A percentile compares a stretch with the other conserved stretches of the same genome.
phyloP scores from a whole-genome alignment of 2,329 filamentous ascomycete species.

The Podosphaera leucotricha region DNA sequence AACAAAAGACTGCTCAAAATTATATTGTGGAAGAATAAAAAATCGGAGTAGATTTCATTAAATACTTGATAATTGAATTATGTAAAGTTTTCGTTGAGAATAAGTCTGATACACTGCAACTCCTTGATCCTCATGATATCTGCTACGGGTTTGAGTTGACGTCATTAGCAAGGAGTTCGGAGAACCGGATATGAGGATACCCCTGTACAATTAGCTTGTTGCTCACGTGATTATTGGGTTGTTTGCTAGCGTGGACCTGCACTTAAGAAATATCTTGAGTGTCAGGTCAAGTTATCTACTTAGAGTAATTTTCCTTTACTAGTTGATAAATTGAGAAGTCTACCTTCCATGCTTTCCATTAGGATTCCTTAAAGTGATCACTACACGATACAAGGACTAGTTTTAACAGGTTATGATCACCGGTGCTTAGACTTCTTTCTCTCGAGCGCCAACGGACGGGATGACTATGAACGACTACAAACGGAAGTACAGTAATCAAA shows the following conservation, averaged over 20 bases:
- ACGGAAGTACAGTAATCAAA: neutral
- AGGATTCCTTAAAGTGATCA: neutral
- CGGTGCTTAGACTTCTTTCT: neutral
- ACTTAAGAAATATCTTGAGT: neutral
- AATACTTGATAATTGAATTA: too few species aligned
- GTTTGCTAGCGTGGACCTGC: neutral
- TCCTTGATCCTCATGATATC: neutral
- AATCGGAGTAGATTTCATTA: too few species aligned
- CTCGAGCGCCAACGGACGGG: neutral
- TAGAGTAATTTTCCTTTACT: neutral
- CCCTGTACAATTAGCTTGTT: neutral
- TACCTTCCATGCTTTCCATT: neutral
- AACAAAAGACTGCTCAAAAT: too few species aligned
- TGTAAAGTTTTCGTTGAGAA: neutral
- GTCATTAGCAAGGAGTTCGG: neutral
- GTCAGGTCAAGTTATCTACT: neutral
- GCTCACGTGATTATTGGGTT: neutral
- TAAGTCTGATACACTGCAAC: neutral
- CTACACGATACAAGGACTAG: conserved; percentile 1
- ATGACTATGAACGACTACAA: neutral
- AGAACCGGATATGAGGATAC: neutral
- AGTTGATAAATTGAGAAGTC: neutral
- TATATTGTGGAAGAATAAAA: too few species aligned
- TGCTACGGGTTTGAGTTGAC: neutral
- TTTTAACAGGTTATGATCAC: neutral